Conservation (phyloP, 352 stramenopile genomes). For the Globisporangium paddicum region DNA sequence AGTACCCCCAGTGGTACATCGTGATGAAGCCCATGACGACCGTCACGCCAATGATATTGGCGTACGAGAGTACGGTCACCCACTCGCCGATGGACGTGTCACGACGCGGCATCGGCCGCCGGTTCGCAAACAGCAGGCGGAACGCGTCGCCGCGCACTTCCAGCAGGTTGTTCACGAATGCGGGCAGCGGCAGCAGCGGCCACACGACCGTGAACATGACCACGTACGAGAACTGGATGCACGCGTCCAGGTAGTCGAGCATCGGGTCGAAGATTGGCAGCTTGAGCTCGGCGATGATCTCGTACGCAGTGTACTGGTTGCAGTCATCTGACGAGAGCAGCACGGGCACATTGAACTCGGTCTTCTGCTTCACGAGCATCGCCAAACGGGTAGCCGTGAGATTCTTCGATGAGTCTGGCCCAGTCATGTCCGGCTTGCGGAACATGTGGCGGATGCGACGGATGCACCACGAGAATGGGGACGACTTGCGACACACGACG, state of each 20-base stretch:
- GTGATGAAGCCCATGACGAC: constrained; percentile 79
- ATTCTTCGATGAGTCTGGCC: constrained; percentile 25
- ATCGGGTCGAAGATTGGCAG: constrained; percentile 79
- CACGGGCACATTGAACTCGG: constrained; percentile 61
- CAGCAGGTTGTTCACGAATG: constrained; percentile 86
- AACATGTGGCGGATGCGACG: constrained; percentile 36
- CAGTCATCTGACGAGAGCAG: constrained; percentile 72
- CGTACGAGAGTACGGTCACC: constrained; percentile 79
- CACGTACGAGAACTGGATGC: constrained; percentile 89
- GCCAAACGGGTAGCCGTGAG: constrained; percentile 64
- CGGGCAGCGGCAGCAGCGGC: constrained; percentile 80
- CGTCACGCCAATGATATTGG: constrained; percentile 83
- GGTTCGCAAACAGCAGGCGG: constrained; percentile 73
- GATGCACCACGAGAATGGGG: constrained; percentile 52
- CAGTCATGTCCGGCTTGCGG: constrained; percentile 6
- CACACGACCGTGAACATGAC: constrained; percentile 90
- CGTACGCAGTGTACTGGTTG: constrained; percentile 85
- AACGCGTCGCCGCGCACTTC: constrained; percentile 84
- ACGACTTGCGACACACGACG: constrained; percentile 57
- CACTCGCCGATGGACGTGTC: constrained; percentile 83
- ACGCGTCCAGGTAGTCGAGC: constrained; percentile 84
- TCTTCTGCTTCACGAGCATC: constrained; percentile 63
- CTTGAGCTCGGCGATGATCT: constrained; percentile 81
- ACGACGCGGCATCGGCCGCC: constrained; percentile 74
- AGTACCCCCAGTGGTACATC: constrained; percentile 83